phyloP scores from a whole-genome alignment of 768 basidiomycete genomes.

The Mycena capillaripes region DNA sequence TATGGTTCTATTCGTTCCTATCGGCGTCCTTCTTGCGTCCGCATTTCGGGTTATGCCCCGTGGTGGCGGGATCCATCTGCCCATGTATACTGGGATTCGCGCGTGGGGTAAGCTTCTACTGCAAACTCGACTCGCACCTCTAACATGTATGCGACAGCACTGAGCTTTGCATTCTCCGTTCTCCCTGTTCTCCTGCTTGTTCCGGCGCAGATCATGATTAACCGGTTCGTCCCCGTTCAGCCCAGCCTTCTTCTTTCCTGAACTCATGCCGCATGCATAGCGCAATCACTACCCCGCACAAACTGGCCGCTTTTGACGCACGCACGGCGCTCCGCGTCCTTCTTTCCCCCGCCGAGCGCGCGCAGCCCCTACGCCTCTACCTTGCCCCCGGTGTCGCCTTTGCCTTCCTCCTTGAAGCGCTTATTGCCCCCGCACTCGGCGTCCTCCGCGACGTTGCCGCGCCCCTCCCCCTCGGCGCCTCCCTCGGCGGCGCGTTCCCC shows the following conservation, averaged over 20 bases:
- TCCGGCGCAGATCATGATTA: constrained; percentile 19
- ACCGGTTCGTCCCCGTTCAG: constrained; percentile 1
- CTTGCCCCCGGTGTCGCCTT: constrained; percentile 23
- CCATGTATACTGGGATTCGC: too few species aligned
- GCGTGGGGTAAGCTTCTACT: too few species aligned
- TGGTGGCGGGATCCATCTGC: background rate
- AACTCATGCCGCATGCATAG: background rate
- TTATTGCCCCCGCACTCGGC: background rate
- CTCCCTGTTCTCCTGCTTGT: constrained; percentile 8
- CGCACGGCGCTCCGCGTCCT: constrained; percentile 7
- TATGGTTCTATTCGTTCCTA: background rate
- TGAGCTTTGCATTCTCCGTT: background rate
- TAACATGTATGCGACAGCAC: background rate
- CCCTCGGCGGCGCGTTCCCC: background rate
- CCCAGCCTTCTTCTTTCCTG: background rate
- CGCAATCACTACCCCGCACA: constrained; percentile 18
- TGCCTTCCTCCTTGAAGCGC: background rate
- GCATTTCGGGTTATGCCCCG: background rate
- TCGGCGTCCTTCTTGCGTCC: background rate
- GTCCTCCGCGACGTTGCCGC: background rate
- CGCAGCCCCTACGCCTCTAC: constrained; percentile 19
- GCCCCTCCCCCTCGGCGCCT: background rate
- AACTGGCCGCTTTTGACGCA: constrained; percentile 13
- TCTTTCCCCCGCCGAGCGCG: constrained; percentile 27
- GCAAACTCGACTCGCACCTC: too few species aligned